Base-by-base conservation (phyloP, 129 eudicot species). In the Solidago caesia region DNA sequence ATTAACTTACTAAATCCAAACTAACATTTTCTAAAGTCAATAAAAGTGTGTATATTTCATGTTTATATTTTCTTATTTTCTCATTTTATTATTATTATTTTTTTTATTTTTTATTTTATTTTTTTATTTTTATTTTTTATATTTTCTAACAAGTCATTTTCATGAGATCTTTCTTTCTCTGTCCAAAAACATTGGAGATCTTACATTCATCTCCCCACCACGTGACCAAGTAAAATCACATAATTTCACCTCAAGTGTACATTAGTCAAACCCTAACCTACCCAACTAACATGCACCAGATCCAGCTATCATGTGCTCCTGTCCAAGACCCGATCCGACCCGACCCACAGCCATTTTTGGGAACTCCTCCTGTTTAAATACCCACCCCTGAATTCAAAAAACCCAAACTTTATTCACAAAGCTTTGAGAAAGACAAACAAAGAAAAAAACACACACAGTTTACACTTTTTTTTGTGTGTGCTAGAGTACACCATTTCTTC, bases 121-220 rank as follows among this genome's bases (percentile, higher is more conserved):
- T 5, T 2, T 8, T 47, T 8, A 15, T 9, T 26, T 52, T 9
- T 26, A 48, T 48, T 12, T 1, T 33, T 1, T 33, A 33, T 33
- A 33, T 48, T 78, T 70, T 14, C 59, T 79, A 26, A 45, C 4
- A 53, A 56, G 79, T 73, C 79, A 73, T 79, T 79, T 79, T 79
- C 83, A 68, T 64, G 74, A 33, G 73, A 79, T 79, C 75, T 73
- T 79, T 14, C 53, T 67, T 72, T 73, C 79, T 57, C 87, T 67
- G 72, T 73, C 84, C 96, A 61, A 71, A 84, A 80, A 82, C 83
- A 48, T 89, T 51, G 89, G 96, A 89, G 84, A 76, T 64, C 75
- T 77, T 77, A 82, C 74, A 60, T 39, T 65, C 63, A 55, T 75
- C 10, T 56, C 53, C 68, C 67, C 74, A 75, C 70, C 91, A 84